Evolutionary conservation across 345 rosid species (phyloP).

Genomic region (Crucihimalaya himalaica): DNA sequence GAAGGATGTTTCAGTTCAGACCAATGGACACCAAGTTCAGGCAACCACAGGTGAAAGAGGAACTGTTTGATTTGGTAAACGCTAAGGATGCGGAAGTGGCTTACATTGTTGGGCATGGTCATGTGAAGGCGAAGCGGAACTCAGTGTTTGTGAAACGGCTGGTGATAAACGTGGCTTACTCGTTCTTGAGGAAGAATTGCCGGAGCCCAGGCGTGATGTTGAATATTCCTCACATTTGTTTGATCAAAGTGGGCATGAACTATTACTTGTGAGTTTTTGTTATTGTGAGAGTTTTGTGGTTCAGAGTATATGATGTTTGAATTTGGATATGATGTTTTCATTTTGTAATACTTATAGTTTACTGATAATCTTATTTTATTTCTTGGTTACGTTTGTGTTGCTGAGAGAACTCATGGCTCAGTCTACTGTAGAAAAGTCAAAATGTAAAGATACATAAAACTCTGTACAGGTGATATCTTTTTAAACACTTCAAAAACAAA

Average conservation of each 20-base stretch:
- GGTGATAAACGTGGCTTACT: slow-evolving; percentile 66
- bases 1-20: slow-evolving; percentile 57
- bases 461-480: too few species aligned
- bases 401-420: not conserved
- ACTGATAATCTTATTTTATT: not conserved
- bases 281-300: slow-evolving; percentile 18
- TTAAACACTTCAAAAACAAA: not conserved
- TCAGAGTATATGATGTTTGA: not conserved
- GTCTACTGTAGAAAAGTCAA: not conserved
- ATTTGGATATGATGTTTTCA: not conserved
- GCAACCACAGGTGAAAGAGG: slow-evolving; percentile 69
- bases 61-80: slow-evolving; percentile 72
- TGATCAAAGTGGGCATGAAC: slow-evolving; percentile 95
- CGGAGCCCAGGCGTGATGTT: slow-evolving; percentile 72
- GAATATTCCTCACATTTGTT: slow-evolving; percentile 82
- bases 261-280: slow-evolving; percentile 48
- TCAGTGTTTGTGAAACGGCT: slow-evolving; percentile 72
- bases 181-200: slow-evolving; percentile 84
- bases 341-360: not conserved
- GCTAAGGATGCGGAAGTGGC: slow-evolving; percentile 80
- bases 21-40: slow-evolving; percentile 58
- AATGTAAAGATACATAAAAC: not conserved
- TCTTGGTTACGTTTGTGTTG: not conserved
- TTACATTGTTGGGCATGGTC: slow-evolving; percentile 71
- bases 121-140: slow-evolving; percentile 70